Base-by-base conservation (phyloP, 192 early-diverging fungal species). In the Neocallimastix lanati region DNA sequence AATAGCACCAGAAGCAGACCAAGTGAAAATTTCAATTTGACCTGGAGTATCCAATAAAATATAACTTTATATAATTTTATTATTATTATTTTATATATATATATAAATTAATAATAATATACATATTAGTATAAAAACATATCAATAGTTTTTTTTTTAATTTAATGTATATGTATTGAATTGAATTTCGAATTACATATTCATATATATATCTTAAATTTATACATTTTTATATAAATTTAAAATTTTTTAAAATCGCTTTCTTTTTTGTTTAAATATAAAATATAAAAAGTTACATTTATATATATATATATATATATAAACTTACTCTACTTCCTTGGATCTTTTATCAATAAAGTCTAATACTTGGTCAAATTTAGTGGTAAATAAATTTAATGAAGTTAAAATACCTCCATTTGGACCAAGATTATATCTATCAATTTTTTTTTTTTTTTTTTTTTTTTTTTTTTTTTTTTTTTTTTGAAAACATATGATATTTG, bases 21-120 rank as follows among this genome's bases (percentile, higher is more conserved):
- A 99, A 25, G 97, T 99, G 83, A 99, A 99, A 80, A 97, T 96
- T 86, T 99, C 97, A 82, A 99, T 99, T 84, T 99, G 97, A 18
- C 97, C 97, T 38, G 97, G 97, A 18, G 97, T 99, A 84, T 99
- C 97, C 67, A 95, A 87, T 28, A 95, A 83, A 76, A 95, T 89
- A 82, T 94, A 90, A 79, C 93, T 94, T 28, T 29, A 77, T 29
- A 33, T 16, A 14, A 4, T 28, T 77, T 28, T 79, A 80, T 28
- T 18, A 18, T 81, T 25, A 81, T 7, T 81, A n/a, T n/a, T n/a
- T n/a, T n/a, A n/a, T n/a, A n/a, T n/a, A n/a, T n/a, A n/a, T n/a
- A n/a, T n/a, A n/a, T n/a, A n/a, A n/a, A n/a, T n/a, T n/a, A n/a
- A n/a, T n/a, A n/a, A n/a, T n/a, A n/a, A n/a, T n/a, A n/a, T n/a